Conservation (phyloP, 352 stramenopile species). For the Phytopythium vexans region DNA sequence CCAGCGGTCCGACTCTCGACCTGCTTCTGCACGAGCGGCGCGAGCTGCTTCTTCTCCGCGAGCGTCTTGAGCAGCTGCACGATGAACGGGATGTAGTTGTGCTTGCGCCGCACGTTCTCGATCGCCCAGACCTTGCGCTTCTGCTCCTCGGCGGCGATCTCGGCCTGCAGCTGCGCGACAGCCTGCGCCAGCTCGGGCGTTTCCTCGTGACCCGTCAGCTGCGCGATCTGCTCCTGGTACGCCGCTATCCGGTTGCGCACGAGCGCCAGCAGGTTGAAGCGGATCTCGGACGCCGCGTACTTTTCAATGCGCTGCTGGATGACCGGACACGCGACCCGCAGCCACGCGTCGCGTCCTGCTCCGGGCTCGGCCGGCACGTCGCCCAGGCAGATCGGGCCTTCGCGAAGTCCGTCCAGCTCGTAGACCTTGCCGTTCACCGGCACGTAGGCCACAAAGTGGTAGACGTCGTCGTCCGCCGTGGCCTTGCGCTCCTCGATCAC, state of each 20-base stretch:
- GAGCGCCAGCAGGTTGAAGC: constrained; percentile 96
- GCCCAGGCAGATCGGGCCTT: constrained; percentile 89
- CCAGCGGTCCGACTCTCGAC: constrained; percentile 19
- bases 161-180: constrained; percentile 41
- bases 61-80: constrained; percentile 92
- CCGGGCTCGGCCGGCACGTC: constrained; percentile 24
- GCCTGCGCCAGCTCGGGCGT: constrained; percentile 31
- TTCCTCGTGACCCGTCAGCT: constrained; percentile 27
- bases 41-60: constrained; percentile 85
- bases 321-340: constrained; percentile 85
- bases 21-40: constrained; percentile 75
- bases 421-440: constrained; percentile 89
- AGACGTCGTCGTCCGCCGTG: constrained; percentile 91
- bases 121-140: constrained; percentile 82
- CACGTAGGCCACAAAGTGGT: constrained; percentile 98
- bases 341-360: constrained; percentile 61
- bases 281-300: constrained; percentile 90
- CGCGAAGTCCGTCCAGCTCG: constrained; percentile 94
- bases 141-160: constrained; percentile 45
- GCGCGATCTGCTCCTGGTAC: constrained; percentile 40
- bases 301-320: constrained; percentile 94
- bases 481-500: constrained; percentile 70
- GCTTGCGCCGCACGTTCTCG: constrained; percentile 92
- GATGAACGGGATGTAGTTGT: constrained; percentile 97
- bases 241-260: constrained; percentile 78